Evolutionary conservation across 208 protist genomes (phyloP).

Genomic region (Lotmaria passim): DNA sequence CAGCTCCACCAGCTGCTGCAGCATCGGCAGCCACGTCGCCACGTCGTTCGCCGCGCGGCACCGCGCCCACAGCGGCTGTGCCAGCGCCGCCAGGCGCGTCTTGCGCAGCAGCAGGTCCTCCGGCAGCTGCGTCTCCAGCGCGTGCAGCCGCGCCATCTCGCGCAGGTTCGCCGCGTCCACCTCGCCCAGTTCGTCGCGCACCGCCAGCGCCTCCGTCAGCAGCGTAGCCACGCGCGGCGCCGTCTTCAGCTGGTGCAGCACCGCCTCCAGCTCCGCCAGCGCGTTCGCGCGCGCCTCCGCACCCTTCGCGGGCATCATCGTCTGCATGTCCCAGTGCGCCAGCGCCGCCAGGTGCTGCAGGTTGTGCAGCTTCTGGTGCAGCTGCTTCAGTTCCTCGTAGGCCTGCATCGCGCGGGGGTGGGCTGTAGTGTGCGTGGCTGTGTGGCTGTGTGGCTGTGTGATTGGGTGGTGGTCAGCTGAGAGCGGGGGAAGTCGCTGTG

Average conservation of each 20-base stretch:
- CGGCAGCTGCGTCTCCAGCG: conserved; percentile 35
- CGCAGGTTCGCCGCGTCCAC: conserved; percentile 55
- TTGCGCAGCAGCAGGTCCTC: conserved; percentile 49
- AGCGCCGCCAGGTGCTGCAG: conserved; percentile 46
- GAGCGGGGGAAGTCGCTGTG: too few species aligned
- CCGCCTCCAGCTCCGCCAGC: conserved; percentile 26
- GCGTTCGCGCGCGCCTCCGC: conserved; percentile 40
- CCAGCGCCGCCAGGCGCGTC: conserved; percentile 33
- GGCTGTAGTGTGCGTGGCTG: background rate
- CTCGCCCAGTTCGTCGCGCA: conserved; percentile 27
- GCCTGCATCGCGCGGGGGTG: conserved; percentile 17
- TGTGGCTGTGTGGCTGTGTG: background rate
- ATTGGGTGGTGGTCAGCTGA: too few species aligned
- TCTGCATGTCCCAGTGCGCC: conserved; percentile 51
- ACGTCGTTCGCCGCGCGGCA: conserved; percentile 59
- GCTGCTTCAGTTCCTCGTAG: conserved; percentile 53
- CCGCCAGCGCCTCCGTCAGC: background rate
- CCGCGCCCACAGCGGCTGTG: conserved; percentile 46
- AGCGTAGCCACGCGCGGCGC: conserved; percentile 4
- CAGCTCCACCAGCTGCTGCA: conserved; percentile 57
- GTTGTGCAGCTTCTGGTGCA: conserved; percentile 47
- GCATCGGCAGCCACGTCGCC: conserved; percentile 42
- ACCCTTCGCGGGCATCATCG: conserved; percentile 66
- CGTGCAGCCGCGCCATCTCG: conserved; percentile 46
- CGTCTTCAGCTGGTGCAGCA: conserved; percentile 32